Percentiles rank a stretch among this genome's conserved stretches.
phyloP scores from a whole-genome alignment of 805 yeast genomes.

The Danielozyma ontarioensis region DNA sequence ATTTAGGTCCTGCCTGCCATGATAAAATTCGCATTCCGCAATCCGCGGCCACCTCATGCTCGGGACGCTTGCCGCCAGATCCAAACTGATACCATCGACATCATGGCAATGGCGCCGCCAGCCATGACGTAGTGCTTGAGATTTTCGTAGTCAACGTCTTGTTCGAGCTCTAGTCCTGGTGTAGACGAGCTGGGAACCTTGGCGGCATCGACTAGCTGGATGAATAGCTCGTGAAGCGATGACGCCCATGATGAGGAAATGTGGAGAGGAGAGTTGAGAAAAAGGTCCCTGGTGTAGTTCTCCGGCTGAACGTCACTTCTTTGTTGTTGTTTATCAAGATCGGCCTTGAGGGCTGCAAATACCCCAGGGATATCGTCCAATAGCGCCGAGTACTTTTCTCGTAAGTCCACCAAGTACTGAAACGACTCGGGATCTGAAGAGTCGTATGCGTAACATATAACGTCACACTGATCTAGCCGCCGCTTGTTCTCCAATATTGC shows the following conservation, averaged over 20 bases:
- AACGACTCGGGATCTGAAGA: slow-evolving; percentile 96
- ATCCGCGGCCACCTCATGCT: too few relatives aligned
- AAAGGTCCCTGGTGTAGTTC: slow-evolving; percentile 62
- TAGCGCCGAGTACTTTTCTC: slow-evolving; percentile 51
- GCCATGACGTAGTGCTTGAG: slow-evolving; percentile 54
- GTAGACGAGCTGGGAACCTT: slow-evolving; percentile 73
- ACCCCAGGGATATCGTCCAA: slow-evolving; percentile 71
- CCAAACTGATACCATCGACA: slow-evolving; percentile 61
- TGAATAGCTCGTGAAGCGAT: slow-evolving; percentile 77
- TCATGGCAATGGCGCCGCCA: slow-evolving; percentile 64
- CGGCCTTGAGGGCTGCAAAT: slow-evolving; percentile 92
- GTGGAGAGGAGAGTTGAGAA: slow-evolving; percentile 79
- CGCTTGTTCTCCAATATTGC: slow-evolving; percentile 69
- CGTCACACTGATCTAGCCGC: slow-evolving; percentile 82
- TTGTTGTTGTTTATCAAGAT: slow-evolving; percentile 92
- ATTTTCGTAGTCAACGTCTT: slow-evolving; percentile 52
- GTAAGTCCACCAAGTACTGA: slow-evolving; percentile 69
- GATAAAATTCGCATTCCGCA: too few relatives aligned
- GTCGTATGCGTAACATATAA: slow-evolving; percentile 83
- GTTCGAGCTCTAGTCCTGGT: slow-evolving; percentile 59
- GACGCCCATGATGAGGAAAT: slow-evolving; percentile 88
- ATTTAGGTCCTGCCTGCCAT: too few relatives aligned
- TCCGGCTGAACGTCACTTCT: slow-evolving; percentile 85
- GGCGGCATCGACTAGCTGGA: slow-evolving; percentile 86
- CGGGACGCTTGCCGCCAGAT: slow-evolving; percentile 54